Conservation (phyloP, 1,284 basidiomycete species). For the Jaminaea rosea region DNA sequence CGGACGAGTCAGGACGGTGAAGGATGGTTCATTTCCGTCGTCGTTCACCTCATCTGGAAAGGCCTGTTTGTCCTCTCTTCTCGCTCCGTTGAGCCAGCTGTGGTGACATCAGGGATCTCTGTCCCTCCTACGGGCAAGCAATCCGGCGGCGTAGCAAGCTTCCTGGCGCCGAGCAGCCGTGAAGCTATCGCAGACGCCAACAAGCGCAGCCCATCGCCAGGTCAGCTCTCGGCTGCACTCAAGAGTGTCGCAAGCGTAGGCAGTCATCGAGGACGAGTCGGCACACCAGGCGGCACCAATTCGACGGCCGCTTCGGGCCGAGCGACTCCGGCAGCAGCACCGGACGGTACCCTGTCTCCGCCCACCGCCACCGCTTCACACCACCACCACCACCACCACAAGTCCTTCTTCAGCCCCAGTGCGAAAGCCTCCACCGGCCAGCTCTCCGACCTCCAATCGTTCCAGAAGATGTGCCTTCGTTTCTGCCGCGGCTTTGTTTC, state of each 20-base stretch:
- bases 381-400: slow-evolving; percentile 32
- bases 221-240: slow-evolving; percentile 27
- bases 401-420: not conserved
- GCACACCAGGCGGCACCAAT: not conserved
- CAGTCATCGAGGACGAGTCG: not conserved
- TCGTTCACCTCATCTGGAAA: slow-evolving; percentile 44
- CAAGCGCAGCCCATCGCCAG: slow-evolving; percentile 28
- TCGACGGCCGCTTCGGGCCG: not conserved
- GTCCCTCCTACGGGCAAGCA: too few species aligned
- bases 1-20: slow-evolving; percentile 41
- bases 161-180: not conserved
- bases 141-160: too few species aligned
- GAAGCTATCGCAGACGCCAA: not conserved
- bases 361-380: slow-evolving; percentile 6
- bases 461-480: slow-evolving; percentile 38
- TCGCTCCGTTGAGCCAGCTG: not conserved
- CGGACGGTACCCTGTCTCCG: not conserved
- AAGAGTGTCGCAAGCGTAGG: slow-evolving; percentile 27
- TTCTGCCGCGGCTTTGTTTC: slow-evolving; percentile 28
- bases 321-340: not conserved
- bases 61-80: slow-evolving; percentile 38
- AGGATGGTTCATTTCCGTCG: slow-evolving; percentile 44
- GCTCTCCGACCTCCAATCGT: slow-evolving; percentile 34
- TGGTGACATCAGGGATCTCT: too few species aligned
- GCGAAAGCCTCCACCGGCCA: slow-evolving; percentile 18